These are phyloP conservation scores for Tripterygium wilfordii DNA, from an alignment of 177 flowering plant species.

Conservation along the genomic window DNA sequence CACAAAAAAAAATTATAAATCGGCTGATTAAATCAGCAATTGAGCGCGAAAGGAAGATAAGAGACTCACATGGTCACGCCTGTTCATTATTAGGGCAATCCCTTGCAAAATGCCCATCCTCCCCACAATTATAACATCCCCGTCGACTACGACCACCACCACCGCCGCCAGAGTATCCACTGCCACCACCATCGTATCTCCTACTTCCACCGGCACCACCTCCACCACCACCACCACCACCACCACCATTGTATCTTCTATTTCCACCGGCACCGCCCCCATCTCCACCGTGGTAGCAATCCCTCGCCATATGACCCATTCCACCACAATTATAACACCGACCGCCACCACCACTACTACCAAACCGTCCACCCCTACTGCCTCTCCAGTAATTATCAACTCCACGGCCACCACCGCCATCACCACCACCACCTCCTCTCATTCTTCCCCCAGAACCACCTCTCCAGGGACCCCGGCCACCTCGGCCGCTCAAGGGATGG, in stretches of 20 bases:
- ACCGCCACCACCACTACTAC: conserved; percentile 20
- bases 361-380: conserved; percentile 5
- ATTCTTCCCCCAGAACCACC: conserved; percentile 8
- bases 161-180: conserved; percentile 20
- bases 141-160: conserved; percentile 20
- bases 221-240: conserved; percentile 6
- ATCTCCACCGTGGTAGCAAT: conserved; percentile 25
- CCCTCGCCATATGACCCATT: conserved; percentile 52
- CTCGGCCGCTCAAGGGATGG: conserved; percentile 11
- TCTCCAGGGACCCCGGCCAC: conserved; percentile 17
- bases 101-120: conserved; percentile 56
- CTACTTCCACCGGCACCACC: conserved; percentile 14
- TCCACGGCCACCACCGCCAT: conserved; percentile 14
- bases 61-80: conserved; percentile 10
- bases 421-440: conserved; percentile 11
- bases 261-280: conserved; percentile 16
- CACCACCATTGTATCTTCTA: conserved; percentile 11
- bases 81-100: conserved; percentile 31
- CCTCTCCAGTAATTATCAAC: conserved; percentile 14
- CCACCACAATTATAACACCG: conserved; percentile 49
- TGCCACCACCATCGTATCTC: conserved; percentile 18
- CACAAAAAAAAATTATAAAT: no score
- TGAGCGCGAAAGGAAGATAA: not conserved
- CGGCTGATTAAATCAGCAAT: no score
- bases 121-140: conserved; percentile 43